Conservation (phyloP, 345 rosid species). For the Camelina hispida region DNA sequence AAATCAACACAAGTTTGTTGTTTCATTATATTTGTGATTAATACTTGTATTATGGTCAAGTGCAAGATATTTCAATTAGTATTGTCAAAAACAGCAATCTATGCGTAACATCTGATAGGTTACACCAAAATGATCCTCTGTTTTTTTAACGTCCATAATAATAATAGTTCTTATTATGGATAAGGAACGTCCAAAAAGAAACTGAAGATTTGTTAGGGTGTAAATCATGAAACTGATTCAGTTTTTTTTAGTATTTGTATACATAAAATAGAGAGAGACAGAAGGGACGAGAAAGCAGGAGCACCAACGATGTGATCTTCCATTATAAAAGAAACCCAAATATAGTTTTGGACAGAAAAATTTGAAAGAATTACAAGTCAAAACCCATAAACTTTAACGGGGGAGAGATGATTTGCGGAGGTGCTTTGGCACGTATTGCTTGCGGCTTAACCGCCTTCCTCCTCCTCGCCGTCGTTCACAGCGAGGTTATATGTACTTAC, state of each 20-base stretch:
- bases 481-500: slow-evolving; percentile 30
- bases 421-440: slow-evolving; percentile 24
- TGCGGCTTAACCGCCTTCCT: slow-evolving; percentile 46
- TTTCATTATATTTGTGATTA: too few relatives aligned
- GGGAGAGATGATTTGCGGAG: slow-evolving; percentile 25
- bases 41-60: too few relatives aligned
- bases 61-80: too few relatives aligned
- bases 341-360: not conserved
- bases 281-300: slow-evolving; percentile 12
- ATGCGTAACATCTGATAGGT: not conserved
- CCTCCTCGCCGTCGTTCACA: slow-evolving; percentile 42
- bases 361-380: not conserved
- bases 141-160: not conserved
- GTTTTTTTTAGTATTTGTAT: not conserved
- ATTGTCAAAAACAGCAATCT: too few relatives aligned
- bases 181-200: not conserved
- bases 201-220: not conserved
- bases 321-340: slow-evolving; percentile 13
- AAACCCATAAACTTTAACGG: slow-evolving; percentile 11
- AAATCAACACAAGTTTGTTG: not conserved
- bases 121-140: not conserved
- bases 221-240: not conserved
- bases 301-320: slow-evolving; percentile 16
- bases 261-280: not conserved
- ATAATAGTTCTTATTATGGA: not conserved